phyloP scores from a whole-genome alignment of 2,329 filamentous ascomycete genomes.

The Epichloe sylvatica region DNA sequence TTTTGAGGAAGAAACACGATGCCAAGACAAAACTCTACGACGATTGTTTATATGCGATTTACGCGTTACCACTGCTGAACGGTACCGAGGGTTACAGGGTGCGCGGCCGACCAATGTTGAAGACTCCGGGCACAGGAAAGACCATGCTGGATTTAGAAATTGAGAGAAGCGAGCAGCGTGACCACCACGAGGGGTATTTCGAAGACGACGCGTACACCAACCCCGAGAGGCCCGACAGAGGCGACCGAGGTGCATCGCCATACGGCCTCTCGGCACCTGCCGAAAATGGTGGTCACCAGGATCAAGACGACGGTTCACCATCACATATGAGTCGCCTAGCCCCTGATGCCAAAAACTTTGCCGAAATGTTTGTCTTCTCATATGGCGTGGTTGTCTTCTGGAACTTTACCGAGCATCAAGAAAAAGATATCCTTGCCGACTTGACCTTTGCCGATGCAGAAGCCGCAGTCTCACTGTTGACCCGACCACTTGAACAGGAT shows the following conservation, averaged over 20 bases:
- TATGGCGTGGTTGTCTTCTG: constrained; percentile 98
- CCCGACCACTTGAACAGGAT: constrained; percentile 66
- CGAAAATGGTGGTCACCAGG: constrained; percentile 16
- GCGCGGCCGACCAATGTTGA: constrained; percentile 78
- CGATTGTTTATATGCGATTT: constrained; percentile 91
- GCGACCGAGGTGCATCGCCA: constrained; percentile 15
- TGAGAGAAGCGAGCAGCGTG: constrained; percentile 76
- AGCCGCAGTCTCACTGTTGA: constrained; percentile 52
- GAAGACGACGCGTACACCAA: constrained; percentile 51
- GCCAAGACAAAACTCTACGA: constrained; percentile 95
- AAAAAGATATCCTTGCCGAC: constrained; percentile 92
- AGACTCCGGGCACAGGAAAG: constrained; percentile 78
- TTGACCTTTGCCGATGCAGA: constrained; percentile 72
- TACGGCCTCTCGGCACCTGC: constrained; percentile 18
- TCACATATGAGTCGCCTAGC: constrained; percentile 46
- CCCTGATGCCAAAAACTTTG: constrained; percentile 63
- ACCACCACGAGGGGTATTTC: constrained; percentile 86
- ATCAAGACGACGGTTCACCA: constrained; percentile 26
- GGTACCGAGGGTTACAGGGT: constrained; percentile 79
- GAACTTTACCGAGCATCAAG: constrained; percentile 94
- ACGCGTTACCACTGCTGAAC: constrained; percentile 77
- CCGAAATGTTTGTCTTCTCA: constrained; percentile 93
- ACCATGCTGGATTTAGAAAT: constrained; percentile 91
- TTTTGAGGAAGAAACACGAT: constrained; percentile 80
- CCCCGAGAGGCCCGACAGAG: constrained; percentile 18